Evolutionary conservation across 164 flowering plant genomes (phyloP), one percentile per base, ranked within the genome.

Genomic region (Berberis vulgaris): DNA sequence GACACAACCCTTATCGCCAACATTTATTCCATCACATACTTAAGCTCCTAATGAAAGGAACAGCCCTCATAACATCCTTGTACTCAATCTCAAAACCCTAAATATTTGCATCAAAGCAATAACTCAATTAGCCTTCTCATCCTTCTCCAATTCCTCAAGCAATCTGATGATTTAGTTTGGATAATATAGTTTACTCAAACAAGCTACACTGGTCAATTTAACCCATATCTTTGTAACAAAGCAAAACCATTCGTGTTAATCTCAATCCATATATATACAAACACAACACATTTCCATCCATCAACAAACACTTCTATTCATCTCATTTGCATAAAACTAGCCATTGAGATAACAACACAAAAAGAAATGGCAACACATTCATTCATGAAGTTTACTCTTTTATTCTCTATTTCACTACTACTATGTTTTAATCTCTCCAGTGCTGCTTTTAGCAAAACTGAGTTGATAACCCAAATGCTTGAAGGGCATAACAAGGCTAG

Each of bases 401-500:
- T 12, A n/a, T 46, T 40, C 26, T 9, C n/a, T 6, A 3, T 45
- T 4, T 7, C 43, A 40, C 42, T 62, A 1, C 8, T 41, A 57
- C 41, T 47, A 47, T 8, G 3, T 10, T 1, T 38, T 40, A 49
- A 6, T 49, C 39, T n/a, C n/a, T n/a, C 63, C 10, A 49, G 45
- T 8, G 62, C 69, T 7, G 56, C 54, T 13, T 8, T 59, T 9
- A 57, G 42, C 26, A 39, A 47, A 47, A 49, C 69, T 41, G 62
- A 61, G 41, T 47, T 61, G 54, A 61, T 61, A 43, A 61, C 65
- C 42, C 64, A 69, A 49, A 49, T 70, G 62, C 41, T 74, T 0
- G 71, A 63, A 0, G 65, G 61, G 5, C 73, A 74, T 41, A 74
- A 74, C 38, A 41, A 6, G 5, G 73, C 77, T 43, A 62, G 77